Base-by-base conservation (phyloP, 805 yeast genomes). In the Candida pini region DNA sequence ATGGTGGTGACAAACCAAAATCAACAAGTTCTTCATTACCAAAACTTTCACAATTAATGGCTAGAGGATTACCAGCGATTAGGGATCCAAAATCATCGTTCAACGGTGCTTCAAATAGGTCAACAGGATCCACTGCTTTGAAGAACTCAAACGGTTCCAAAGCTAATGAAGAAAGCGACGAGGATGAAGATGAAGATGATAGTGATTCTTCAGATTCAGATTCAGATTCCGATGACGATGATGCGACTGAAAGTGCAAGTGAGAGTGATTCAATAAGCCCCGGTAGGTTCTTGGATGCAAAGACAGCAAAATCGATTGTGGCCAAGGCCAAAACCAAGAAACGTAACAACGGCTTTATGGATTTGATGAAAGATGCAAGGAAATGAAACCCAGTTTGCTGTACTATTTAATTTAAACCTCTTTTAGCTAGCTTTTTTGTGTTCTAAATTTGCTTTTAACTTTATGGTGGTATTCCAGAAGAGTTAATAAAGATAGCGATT, bases 41-140 rank as follows among this genome's bases (percentile, higher is more conserved):
- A 0, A 64, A 83, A 1, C 56, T 81, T 21, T 69, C 75, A 3
- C 82, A 79, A 40, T 59, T 81, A 39, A 78, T 70, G 4, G 65
- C 69, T n/a, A 64, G 79, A 34, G 87, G 85, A 4, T 68, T 80
- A 9, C 88, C 88, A 2, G 83, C 74, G 15, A 85, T 80, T 0
- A 69, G 66, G 36, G 84, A 78, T 20, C 33, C 38, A 4, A 37
- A 38, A 14, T 38, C 33, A 16, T 12, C 12, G 4, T n/a, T 20
- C 17, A 18, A 18, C 19, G 14, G 17, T 8, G 7, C 31, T 12
- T 6, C 17, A 10, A 28, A 28, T 18, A 15, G 4, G 13, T 9
- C 10, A 8, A 15, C 4, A 8, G 7, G 10, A 18, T 13, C 22
- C n/a, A 5, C 23, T 22, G 5, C 25, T 22, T 12, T 22, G 25